Percentiles rank a stretch among this genome's conserved stretches.
These are phyloP conservation scores for Plasmopara muralis DNA, from an alignment of 352 stramenopile species.

Conservation along the genomic window DNA sequence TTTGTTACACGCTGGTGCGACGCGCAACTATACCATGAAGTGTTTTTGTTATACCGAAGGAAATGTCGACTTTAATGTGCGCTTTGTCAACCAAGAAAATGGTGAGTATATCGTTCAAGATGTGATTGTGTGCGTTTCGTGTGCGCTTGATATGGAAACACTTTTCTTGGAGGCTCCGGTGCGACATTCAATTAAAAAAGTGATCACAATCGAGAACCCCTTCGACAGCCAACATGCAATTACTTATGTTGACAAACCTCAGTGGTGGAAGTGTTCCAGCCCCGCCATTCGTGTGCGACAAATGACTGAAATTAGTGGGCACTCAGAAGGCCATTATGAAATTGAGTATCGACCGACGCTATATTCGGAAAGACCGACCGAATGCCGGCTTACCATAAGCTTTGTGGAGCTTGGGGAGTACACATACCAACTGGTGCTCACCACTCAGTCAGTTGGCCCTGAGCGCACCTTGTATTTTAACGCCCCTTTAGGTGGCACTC, in stretches of 20 bases:
- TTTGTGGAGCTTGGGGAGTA: conserved; percentile 87
- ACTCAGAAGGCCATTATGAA: no score
- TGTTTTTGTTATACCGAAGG: conserved; percentile 88
- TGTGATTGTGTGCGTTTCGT: no score
- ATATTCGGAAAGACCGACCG: no score
- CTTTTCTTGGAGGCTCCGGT: no score
- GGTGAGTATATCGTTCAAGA: conserved; percentile 58
- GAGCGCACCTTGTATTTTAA: conserved; percentile 3
- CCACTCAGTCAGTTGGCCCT: conserved; percentile 57
- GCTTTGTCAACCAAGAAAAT: conserved; percentile 73
- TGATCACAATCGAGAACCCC: conserved; percentile 89
- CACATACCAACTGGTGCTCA: conserved; percentile 75
- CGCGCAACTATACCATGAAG: conserved; percentile 50
- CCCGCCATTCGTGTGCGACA: conserved; percentile 12
- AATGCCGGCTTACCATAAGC: conserved; percentile 49
- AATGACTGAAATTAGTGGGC: no score
- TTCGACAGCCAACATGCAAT: conserved; percentile 46
- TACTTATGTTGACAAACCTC: conserved; percentile 46
- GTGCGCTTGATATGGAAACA: no score
- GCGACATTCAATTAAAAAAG: conserved; percentile 37
- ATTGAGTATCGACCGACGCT: no score
- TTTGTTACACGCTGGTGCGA: no score
- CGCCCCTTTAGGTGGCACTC: no score
- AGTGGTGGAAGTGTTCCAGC: conserved; percentile 81
- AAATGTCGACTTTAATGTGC: conserved; percentile 39